Conservation (phyloP, 1,284 basidiomycete genomes). For the Rhodotorula sp. region DNA sequence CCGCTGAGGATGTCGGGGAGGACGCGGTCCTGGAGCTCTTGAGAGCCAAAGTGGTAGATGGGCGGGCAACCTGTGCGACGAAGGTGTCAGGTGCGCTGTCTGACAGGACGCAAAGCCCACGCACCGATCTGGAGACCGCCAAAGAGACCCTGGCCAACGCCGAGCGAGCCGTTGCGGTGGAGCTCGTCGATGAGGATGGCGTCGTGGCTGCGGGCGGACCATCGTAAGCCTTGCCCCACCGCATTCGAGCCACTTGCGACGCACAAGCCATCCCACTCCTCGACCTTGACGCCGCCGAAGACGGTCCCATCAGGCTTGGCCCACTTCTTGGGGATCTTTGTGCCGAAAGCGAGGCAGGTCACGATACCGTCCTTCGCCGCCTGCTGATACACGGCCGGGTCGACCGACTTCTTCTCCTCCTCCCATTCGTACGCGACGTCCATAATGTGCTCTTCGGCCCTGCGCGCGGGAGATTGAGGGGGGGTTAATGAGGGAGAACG, state of each 20-base stretch:
- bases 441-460: slow-evolving; percentile 26
- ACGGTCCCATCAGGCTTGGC: slow-evolving; percentile 43
- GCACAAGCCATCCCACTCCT: slow-evolving; percentile 47
- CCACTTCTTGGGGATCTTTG: slow-evolving; percentile 21
- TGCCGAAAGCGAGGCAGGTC: slow-evolving; percentile 43
- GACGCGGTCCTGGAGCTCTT: slow-evolving; percentile 50
- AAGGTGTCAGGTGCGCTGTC: too few species aligned
- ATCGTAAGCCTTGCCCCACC: slow-evolving; percentile 22
- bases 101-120: neutral
- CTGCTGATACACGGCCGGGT: slow-evolving; percentile 42
- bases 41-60: slow-evolving; percentile 50
- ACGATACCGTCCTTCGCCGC: slow-evolving; percentile 46
- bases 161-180: slow-evolving; percentile 36
- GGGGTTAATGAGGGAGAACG: neutral
- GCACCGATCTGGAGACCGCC: slow-evolving; percentile 51
- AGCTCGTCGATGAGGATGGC: slow-evolving; percentile 41
- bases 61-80: slow-evolving; percentile 30
- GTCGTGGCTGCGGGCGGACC: slow-evolving; percentile 30
- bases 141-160: slow-evolving; percentile 44
- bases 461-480: neutral
- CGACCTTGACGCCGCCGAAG: slow-evolving; percentile 50
- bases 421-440: slow-evolving; percentile 40
- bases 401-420: slow-evolving; percentile 38
- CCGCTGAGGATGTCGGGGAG: slow-evolving; percentile 50
- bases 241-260: slow-evolving; percentile 24